Evolutionary conservation across 2,329 filamentous ascomycete genomes (phyloP), one percentile per base, ranked within the genome.

Genomic region (Phaeosphaeria sp.): DNA sequence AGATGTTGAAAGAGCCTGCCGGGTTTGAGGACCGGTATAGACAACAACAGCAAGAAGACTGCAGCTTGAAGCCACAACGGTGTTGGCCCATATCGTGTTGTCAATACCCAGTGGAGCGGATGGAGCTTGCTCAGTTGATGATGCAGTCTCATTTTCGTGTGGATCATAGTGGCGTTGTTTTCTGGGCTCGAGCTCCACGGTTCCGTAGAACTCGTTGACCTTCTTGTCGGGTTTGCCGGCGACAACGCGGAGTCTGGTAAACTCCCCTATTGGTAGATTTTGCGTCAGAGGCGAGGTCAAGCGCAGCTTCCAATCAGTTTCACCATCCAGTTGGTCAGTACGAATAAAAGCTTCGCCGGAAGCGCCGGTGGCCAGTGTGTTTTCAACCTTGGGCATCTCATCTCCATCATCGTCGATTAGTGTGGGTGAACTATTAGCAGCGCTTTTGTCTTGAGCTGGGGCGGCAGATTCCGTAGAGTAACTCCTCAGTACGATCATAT

Each of bases 71-170:
- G 95, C 95, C 59, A 99, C 90, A 22, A 99, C 91, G 0, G 95
- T 99, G 73, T 98, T 99, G 18, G 94, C 94, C 95, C 96, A 99
- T 10, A 96, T 95, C 7, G 95, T 98, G 72, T 99, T 97, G 78
- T 99, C 95, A 62, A 99, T 97, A 1, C 87, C 92, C 39, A 99
- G 82, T 1, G 93, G 88, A 2, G 89, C 86, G 5, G 90, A 91
- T 56, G 85, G 85, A 3, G 56, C 51, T 36, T 72, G 57, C 39
- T 58, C 54, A 1, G 62, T 18, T 10, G 56, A 52, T 15, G 64
- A 23, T 3, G 63, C 52, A 20, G 64, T 59, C 46, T 76, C 72
- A 20, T 66, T 49, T 13, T 73, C 68, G 54, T 74, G 76, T 6
- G 80, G 68, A 71, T 83, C 71, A 80, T 83, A 62, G 76, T 84